These are phyloP conservation scores for Rutstroemia sp. DNA, from an alignment of 2,329 filamentous ascomycete genomes.

Conservation along the genomic window DNA sequence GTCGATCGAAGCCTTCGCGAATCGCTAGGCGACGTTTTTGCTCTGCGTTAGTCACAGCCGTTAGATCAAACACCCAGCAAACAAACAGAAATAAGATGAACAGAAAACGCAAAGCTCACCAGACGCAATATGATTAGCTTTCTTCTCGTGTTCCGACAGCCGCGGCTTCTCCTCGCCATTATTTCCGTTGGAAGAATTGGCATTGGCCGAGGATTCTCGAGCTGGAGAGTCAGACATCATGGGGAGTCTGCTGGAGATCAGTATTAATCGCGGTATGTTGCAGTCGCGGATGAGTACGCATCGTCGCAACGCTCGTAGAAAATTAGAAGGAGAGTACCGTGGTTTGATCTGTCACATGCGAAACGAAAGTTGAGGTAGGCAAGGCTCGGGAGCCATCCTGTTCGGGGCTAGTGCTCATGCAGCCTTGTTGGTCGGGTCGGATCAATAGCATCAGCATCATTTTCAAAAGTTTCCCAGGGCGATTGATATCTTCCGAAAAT, in stretches of 20 bases:
- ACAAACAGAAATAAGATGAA: not conserved
- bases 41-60: slow-evolving; percentile 31
- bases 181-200: slow-evolving; percentile 20
- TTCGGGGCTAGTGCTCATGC: not conserved
- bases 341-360: not conserved
- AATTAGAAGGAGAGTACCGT: not conserved
- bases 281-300: not conserved
- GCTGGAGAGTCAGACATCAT: not conserved
- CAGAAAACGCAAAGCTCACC: slow-evolving; percentile 18
- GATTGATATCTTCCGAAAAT: not conserved
- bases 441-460: not conserved
- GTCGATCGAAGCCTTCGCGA: slow-evolving; percentile 60
- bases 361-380: not conserved
- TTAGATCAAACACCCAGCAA: not conserved
- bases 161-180: slow-evolving; percentile 47
- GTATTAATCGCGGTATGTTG: not conserved
- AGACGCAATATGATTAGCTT: slow-evolving; percentile 65
- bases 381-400: not conserved
- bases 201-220: slow-evolving; percentile 23
- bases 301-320: not conserved
- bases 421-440: not conserved
- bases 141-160: slow-evolving; percentile 63
- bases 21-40: slow-evolving; percentile 46
- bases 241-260: not conserved
- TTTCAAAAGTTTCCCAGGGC: too few species aligned